A percentile compares a stretch with the other conserved stretches of the same genome.
phyloP scores from a whole-genome alignment of 805 yeast genomes.

The Candida rishiriensis region DNA sequence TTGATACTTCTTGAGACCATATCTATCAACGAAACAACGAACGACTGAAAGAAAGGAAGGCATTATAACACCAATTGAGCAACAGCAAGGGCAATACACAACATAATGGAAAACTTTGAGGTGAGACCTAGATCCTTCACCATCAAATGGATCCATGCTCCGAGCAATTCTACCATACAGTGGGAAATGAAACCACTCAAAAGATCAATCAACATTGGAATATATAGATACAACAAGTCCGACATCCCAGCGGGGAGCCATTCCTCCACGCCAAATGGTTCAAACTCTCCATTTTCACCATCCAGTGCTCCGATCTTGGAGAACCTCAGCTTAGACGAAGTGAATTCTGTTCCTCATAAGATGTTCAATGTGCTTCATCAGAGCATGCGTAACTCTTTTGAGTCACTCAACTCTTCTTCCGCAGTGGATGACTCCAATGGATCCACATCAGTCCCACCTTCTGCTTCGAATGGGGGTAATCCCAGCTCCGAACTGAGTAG shows the following conservation, averaged over 20 bases:
- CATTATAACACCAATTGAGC: neutral
- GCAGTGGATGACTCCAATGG: conserved; percentile 5
- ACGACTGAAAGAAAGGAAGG: no score
- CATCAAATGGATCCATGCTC: conserved; percentile 85
- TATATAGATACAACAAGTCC: conserved; percentile 26
- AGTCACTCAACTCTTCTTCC: conserved; percentile 13
- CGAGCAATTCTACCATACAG: conserved; percentile 57
- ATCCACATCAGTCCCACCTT: neutral
- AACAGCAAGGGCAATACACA: neutral
- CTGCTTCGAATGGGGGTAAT: neutral
- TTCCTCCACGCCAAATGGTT: conserved; percentile 9
- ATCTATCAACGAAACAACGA: no score
- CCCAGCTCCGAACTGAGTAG: conserved; percentile 1
- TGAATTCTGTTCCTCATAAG: conserved; percentile 28
- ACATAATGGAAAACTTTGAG: conserved; percentile 79
- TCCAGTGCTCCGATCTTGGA: conserved; percentile 13
- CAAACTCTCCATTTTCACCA: conserved; percentile 9
- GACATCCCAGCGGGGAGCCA: conserved; percentile 4
- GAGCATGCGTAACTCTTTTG: conserved; percentile 17
- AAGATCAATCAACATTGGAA: conserved; percentile 44
- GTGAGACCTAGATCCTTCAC: conserved; percentile 85
- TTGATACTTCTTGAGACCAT: no score
- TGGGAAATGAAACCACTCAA: conserved; percentile 83
- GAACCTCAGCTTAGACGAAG: conserved; percentile 24
- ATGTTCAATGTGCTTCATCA: conserved; percentile 19